phyloP scores from a whole-genome alignment of 192 early-diverging fungal species.

The Coemansia sp. region DNA sequence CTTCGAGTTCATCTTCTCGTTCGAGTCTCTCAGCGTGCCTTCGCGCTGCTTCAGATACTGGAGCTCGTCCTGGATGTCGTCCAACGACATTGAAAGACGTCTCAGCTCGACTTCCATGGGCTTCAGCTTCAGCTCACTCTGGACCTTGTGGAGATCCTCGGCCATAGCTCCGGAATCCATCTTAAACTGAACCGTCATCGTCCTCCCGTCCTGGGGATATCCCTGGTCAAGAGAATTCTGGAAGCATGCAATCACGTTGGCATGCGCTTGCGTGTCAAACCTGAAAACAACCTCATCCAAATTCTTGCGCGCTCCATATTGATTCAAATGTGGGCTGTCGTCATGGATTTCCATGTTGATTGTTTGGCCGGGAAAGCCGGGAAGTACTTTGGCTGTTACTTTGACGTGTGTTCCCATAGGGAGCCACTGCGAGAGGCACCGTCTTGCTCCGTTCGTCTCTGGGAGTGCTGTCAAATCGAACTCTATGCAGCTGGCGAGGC shows the following conservation, averaged over 20 bases:
- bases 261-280: slow-evolving; percentile 85
- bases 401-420: slow-evolving; percentile 68
- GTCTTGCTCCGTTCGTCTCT: slow-evolving; percentile 39
- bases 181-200: slow-evolving; percentile 70
- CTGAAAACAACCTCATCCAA: slow-evolving; percentile 65
- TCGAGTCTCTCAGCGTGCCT: slow-evolving; percentile 81
- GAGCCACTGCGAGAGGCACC: slow-evolving; percentile 82
- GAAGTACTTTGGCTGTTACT: slow-evolving; percentile 65
- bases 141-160: slow-evolving; percentile 68
- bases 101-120: slow-evolving; percentile 89
- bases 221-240: slow-evolving; percentile 67
- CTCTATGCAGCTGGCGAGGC: slow-evolving; percentile 61
- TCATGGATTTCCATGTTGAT: slow-evolving; percentile 67
- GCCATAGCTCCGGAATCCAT: slow-evolving; percentile 86
- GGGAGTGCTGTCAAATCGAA: slow-evolving; percentile 72
- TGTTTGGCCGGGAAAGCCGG: slow-evolving; percentile 69
- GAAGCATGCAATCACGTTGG: slow-evolving; percentile 84
- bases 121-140: slow-evolving; percentile 75
- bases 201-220: slow-evolving; percentile 42
- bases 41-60: slow-evolving; percentile 81
- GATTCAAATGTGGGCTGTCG: slow-evolving; percentile 66
- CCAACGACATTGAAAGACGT: slow-evolving; percentile 72
- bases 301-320: slow-evolving; percentile 68
- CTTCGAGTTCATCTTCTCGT: slow-evolving; percentile 89
- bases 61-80: slow-evolving; percentile 83